Evolutionary conservation across 2,329 filamentous ascomycete genomes (phyloP), one percentile per base, ranked within the genome.

Genomic region (Pseudogymnoascus sp.): DNA sequence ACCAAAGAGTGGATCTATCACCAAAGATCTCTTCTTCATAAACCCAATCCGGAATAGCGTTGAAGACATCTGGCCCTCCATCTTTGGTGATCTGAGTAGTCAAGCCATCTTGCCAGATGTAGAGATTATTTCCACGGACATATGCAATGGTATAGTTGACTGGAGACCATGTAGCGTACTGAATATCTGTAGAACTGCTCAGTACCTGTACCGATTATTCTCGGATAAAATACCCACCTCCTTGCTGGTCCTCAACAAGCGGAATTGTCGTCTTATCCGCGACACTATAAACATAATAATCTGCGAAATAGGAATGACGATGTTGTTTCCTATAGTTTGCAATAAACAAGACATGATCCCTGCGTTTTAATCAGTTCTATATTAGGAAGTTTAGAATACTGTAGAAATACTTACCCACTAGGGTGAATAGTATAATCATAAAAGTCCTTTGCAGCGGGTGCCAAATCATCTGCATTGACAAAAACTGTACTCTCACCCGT

Each of bases 281-380:
- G 9, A 87, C 79, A 64, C 88, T 81, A 54, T 86, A 78, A 18
- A 89, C 74, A 47, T 82, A 79, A 70, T 89, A 89, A 69, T 88
- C 79, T 34, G 86, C 81, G 69, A 84, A 85, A 72, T 85, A 88
- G 5, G 85, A 86, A 72, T 88, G 75, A 1, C 86, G 82, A 67
- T 89, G 88, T 69, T 86, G 81, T 71, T 87, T 86, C 12, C 83
- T 88, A 70, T 83, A 79, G 67, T 89, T 88, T 60, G 82, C 78
- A 1, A 85, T 78, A 73, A 85, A 83, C 16, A 89, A 73, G 0
- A 89, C 78, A 60, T 79, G 79, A 20, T 77, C 78, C 6, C 35
- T 38, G 35, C 35, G 35, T 38, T 38, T 16, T 38, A 38, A 38
- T 38, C n/a, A 38, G 35, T 38, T 7, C n/a, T 6, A 6, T 38